Conservation (phyloP, 2,329 filamentous ascomycete genomes). For the Celoporthe dispersa region DNA sequence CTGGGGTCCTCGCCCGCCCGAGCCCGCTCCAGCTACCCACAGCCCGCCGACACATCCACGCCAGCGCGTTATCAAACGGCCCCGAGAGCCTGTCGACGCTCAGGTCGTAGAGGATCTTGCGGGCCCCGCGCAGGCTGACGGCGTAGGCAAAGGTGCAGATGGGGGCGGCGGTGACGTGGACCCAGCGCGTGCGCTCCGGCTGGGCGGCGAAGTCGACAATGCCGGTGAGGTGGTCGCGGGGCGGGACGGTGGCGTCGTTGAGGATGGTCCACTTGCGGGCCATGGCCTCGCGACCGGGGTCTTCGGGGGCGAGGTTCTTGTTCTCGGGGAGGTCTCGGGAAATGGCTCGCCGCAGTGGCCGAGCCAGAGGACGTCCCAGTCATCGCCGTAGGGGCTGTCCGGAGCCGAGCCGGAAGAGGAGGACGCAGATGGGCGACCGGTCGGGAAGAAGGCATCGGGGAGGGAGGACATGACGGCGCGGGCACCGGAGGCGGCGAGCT, state of each 20-base stretch:
- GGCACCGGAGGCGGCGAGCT: constrained; percentile 27
- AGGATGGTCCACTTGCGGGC: constrained; percentile 29
- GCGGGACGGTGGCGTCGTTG: constrained; percentile 37
- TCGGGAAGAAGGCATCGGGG: constrained; percentile 23
- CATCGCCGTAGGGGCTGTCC: constrained; percentile 46
- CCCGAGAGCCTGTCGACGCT: constrained; percentile 38
- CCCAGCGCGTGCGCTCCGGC: constrained; percentile 42
- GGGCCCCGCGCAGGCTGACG: constrained; percentile 34
- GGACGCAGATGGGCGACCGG: constrained; percentile 20
- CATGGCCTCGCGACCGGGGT: constrained; percentile 24
- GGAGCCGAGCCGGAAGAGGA: constrained; percentile 14
- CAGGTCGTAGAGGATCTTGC: constrained; percentile 37
- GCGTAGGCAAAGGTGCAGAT: constrained; percentile 45
- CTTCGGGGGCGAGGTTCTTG: constrained; percentile 13
- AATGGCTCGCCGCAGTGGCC: constrained; percentile 51
- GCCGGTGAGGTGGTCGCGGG: constrained; percentile 34
- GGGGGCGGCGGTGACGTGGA: constrained; percentile 41
- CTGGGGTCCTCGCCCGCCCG: constrained; percentile 21
- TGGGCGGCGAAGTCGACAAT: constrained; percentile 36
- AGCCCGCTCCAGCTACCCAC: constrained; percentile 33
- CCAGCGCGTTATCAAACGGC: constrained; percentile 41
- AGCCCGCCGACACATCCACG: constrained; percentile 38
- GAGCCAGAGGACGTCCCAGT: constrained; percentile 59
- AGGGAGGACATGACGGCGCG: constrained; percentile 27
- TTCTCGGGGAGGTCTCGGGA: constrained; percentile 32